A percentile compares a stretch with the other conserved stretches of the same genome.
These are phyloP conservation scores for Penicillium sclerotiorum DNA, from an alignment of 2,329 filamentous ascomycete species.

Conservation along the genomic window DNA sequence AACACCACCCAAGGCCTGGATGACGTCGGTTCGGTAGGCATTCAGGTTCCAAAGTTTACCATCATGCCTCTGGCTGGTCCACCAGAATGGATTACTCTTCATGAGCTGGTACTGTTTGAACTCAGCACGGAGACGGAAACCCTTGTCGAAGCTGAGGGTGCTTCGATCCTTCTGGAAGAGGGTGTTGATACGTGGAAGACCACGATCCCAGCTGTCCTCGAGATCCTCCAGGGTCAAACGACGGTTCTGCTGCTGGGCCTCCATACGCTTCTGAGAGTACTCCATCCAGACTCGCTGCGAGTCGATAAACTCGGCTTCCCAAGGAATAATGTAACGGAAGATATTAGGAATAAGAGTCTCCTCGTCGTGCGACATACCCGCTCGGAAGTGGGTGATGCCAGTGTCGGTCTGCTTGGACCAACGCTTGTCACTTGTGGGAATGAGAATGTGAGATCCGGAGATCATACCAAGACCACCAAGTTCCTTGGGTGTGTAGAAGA, in stretches of 20 bases:
- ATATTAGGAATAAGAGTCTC: constrained; percentile 98
- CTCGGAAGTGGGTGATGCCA: constrained; percentile 93
- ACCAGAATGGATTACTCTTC: constrained; percentile 99
- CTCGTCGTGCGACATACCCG: constrained; percentile 97
- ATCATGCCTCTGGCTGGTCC: constrained; percentile 96
- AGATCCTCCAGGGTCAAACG: constrained; percentile 92
- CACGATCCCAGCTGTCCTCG: constrained; percentile 97
- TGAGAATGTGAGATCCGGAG: constrained; percentile 95
- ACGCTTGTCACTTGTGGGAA: constrained; percentile 94
- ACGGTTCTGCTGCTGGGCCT: constrained; percentile 96
- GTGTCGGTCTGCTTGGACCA: constrained; percentile 99
- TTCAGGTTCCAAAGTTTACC: constrained; percentile 98
- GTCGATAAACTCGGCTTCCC: constrained; percentile 98
- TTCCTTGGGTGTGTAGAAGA: constrained; percentile 99
- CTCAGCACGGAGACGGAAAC: constrained; percentile 90
- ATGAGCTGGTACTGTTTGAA: constrained; percentile 99
- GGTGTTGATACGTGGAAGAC: constrained; percentile 96
- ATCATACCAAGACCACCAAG: constrained; percentile 98
- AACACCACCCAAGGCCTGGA: constrained; percentile 92
- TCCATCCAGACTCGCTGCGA: constrained; percentile 99
- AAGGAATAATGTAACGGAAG: constrained; percentile 98
- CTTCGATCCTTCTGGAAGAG: constrained; percentile 98
- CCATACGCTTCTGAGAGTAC: constrained; percentile 95
- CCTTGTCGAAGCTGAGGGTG: constrained; percentile 97
- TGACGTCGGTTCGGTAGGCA: constrained; percentile 93